Base-by-base conservation (phyloP, 2,329 filamentous ascomycete species). In the Penicillium psychrosexuale region DNA sequence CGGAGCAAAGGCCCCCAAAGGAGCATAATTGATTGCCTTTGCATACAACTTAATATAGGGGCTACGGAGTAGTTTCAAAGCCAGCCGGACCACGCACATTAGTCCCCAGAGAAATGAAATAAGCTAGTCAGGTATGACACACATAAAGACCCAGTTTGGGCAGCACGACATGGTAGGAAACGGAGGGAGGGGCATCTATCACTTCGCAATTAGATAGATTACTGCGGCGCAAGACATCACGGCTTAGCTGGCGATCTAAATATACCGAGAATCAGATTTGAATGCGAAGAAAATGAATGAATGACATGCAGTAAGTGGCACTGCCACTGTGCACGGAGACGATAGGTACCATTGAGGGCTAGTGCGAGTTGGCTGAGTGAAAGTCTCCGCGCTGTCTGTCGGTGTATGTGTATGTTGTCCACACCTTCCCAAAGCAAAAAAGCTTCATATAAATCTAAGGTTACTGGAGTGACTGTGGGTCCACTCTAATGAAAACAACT, bases 341-440 rank as follows among this genome's bases (percentile, higher is more conserved):
- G 17, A 46, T 27, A 54, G 24, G 17, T 13, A 45, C 31, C 2
- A 51, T 37, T 19, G 8, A 28, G 39, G 27, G 24, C 45, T 37
- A 50, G 47, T 40, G 38, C 34, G 30, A 44, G 28, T 17, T 37
- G 19, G 31, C 27, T 31, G 31, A 2, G 17, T 37, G 22, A 19
- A 39, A 19, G 39, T 24, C 22, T 24, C 22, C 22, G 22, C 19
- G 15, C 22, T 39, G 15, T 27, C 13, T 33, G 13, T 27, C 15
- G 9, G n/a, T 34, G 9, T 24, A 12, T 34, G 15, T 34, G 9
- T 24, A 12, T 34, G 15, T 17, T 11, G 43, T 40, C 19, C 44
- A 54, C 52, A 54, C 52, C 52, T 54, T 54, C 52, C 52, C 12
- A 39, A 54, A 39, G 22, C 27, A 47, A 34, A 28, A 33, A 45